Evolutionary conservation across 257 asterid genomes (phyloP), one percentile per base, ranked within the genome.

Genomic region (Solanum boliviense): DNA sequence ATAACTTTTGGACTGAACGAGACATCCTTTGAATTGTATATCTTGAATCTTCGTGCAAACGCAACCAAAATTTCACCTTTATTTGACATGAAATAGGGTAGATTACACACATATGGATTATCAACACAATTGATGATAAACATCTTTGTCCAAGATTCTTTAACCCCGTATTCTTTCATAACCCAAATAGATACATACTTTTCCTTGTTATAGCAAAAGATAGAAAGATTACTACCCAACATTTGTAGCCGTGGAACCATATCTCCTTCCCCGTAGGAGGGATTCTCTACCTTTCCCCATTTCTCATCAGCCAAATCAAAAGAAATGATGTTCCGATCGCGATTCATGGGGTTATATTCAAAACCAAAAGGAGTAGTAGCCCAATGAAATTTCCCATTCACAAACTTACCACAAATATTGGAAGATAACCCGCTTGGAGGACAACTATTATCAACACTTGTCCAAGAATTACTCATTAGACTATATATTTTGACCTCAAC

Each of bases 31-130:
- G 90, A 76, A 87, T 92, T 86, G 75, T 89, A 92, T 25, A 92
- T 13, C 76, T 91, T 90, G 52, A 92, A 46, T 3, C 56, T 76
- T 4, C 29, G 21, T n/a, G 88, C 88, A 78, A 88, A 87, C 20
- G 67, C 82, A 89, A 95, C 74, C 87, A 93, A n/a, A 48, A 94
- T 70, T 29, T 90, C 88, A 41, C 93, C 91, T 68, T 94, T 87
- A 84, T 81, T 86, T 11, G 88, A 83, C 86, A 91, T 87, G 85
- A 78, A 89, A 90, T 91, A 60, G 36, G 89, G 90, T 1, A 4
- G 11, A 38, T 44, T 9, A 48, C 83, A 86, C 4, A n/a, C 25
- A 70, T 25, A 52, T 87, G 92, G 89, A 41, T 65, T 74, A 86
- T 88, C 84, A 82, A 35, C 3, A 65, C 87, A 94, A 23, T 93